These are phyloP conservation scores for Moricandia arvensis DNA, from an alignment of 345 rosid genomes.

Conservation along the genomic window DNA sequence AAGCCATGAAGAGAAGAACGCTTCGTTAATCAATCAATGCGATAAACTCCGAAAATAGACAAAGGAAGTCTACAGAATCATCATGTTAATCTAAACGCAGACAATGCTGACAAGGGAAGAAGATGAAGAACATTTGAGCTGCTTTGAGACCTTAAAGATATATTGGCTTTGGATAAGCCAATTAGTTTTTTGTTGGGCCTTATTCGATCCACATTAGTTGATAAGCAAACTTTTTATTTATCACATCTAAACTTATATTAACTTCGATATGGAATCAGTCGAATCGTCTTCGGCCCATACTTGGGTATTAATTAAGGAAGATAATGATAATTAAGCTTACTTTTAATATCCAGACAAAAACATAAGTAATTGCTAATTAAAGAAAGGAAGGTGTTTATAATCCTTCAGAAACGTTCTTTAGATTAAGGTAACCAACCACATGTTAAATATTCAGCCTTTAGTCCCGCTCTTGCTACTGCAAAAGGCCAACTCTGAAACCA, in stretches of 20 bases:
- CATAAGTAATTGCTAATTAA: too few relatives aligned
- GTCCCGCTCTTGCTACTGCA: slow-evolving; percentile 12
- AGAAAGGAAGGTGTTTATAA: too few relatives aligned
- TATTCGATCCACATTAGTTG: neutral
- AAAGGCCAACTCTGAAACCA: slow-evolving; percentile 80
- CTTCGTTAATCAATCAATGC: slow-evolving; percentile 2
- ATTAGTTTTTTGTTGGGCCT: slow-evolving; percentile 11
- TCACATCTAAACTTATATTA: too few relatives aligned
- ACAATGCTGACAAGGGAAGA: neutral
- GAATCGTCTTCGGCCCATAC: neutral
- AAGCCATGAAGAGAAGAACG: slow-evolving; percentile 46
- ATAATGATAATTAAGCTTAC: neutral
- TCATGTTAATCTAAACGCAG: slow-evolving; percentile 1
- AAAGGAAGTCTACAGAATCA: neutral
- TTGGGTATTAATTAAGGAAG: neutral
- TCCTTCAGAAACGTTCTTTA: neutral
- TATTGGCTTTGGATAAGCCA: neutral
- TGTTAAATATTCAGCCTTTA: slow-evolving; percentile 14
- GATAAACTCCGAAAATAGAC: neutral
- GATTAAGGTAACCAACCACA: slow-evolving; percentile 4
- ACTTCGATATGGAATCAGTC: too few relatives aligned
- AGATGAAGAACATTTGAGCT: neutral
- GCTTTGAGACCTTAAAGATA: slow-evolving; percentile 7
- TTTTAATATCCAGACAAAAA: neutral
- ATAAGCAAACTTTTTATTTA: neutral